Base-by-base conservation (phyloP, 2,329 filamentous ascomycete genomes). In the Xylaria sp. region DNA sequence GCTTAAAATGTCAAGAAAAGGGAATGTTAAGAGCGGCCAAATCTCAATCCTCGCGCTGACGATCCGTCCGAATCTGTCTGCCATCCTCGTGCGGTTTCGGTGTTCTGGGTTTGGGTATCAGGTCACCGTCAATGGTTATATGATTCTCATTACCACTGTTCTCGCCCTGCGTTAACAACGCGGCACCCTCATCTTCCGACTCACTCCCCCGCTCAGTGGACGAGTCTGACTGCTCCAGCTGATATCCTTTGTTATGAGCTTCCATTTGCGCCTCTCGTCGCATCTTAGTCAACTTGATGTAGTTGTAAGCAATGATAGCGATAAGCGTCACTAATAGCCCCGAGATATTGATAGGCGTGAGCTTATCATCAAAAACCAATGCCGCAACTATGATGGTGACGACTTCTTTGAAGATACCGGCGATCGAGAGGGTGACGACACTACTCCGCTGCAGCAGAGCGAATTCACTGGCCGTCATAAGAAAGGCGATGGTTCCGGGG, bases 331-430 rank as follows among this genome's bases (percentile, higher is more conserved):
- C 87, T n/a, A 96, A 73, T 11, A 99, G 81, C 7, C 95, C 95
- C 15, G 90, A 85, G 9, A 97, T 80, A 75, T 99, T 99, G 80
- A 99, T 87, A 0, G 89, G 81, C 0, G 93, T 97, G 46, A 99
- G 85, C 49, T 85, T 86, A 74, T 99, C 95, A 70, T 95, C 86
- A 80, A 97, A 99, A 3, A 97, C 87, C 27, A 96, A 76, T 8
- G 92, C 90, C 0, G 94, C 94, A 0, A 92, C 93, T 40, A 87
- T 89, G 71, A 99, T 98, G 13, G 95, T 99, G 57, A 99, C 89
- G 40, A 98, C 95, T 79, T 99, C 95, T 76, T 99, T 99, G 83
- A 99, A 98, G 64, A 99, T 98, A 63, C 95, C 95, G 65, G 93
- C 96, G 69, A 99, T 97, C 53, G 91, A 96, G 46, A 99, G 84